These are phyloP conservation scores for Boletus subcaerulescens DNA, from an alignment of 768 basidiomycete species.

Conservation along the genomic window DNA sequence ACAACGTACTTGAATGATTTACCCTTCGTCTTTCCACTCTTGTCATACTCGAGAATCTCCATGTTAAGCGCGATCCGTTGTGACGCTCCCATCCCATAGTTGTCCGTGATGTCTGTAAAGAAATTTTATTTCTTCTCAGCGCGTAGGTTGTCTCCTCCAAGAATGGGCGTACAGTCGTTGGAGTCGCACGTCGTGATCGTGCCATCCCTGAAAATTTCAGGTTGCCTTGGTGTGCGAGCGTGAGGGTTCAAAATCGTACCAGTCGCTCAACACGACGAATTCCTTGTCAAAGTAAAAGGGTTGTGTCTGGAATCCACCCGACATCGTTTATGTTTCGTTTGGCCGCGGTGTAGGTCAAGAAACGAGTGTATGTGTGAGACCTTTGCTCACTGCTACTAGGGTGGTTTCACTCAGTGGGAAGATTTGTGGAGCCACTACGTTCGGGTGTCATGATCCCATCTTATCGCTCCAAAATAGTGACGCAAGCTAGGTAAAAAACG, in stretches of 20 bases:
- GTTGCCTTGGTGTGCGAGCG: background rate
- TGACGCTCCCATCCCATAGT: constrained; percentile 78
- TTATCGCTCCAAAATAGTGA: constrained; percentile 18
- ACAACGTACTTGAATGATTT: constrained; percentile 44
- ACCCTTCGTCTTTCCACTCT: constrained; percentile 16
- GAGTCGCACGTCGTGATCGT: constrained; percentile 93
- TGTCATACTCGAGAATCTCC: constrained; percentile 59
- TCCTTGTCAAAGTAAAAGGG: constrained; percentile 54
- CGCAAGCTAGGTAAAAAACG: background rate
- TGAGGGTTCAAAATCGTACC: constrained; percentile 46
- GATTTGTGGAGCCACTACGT: constrained; percentile 15
- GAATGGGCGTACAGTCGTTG: constrained; percentile 78
- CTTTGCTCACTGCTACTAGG: background rate
- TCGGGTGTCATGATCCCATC: constrained; percentile 1
- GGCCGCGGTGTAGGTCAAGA: background rate
- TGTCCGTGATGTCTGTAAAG: constrained; percentile 76
- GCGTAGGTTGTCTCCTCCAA: background rate
- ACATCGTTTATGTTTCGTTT: constrained; percentile 10
- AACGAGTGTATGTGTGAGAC: background rate
- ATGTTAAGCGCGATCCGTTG: constrained; percentile 61
- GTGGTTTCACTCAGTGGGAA: constrained; percentile 5
- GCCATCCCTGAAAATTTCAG: constrained; percentile 62
- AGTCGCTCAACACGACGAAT: constrained; percentile 88
- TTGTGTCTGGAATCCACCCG: constrained; percentile 8
- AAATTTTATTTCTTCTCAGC: background rate